phyloP scores from a whole-genome alignment of 2,329 filamentous ascomycete genomes.

The Davidsoniella virescens region DNA sequence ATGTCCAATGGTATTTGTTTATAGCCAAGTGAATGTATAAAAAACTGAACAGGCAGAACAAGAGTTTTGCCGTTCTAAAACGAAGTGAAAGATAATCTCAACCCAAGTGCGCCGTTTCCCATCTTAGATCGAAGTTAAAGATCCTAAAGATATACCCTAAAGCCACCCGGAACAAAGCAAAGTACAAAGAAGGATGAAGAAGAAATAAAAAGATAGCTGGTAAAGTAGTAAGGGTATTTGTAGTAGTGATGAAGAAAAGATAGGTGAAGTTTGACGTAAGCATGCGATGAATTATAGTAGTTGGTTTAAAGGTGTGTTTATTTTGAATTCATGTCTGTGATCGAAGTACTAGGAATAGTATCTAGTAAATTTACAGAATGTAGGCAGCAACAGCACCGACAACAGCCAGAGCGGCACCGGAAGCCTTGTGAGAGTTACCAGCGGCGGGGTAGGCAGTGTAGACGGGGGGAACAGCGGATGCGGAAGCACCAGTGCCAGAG shows the following conservation, averaged over 20 bases:
- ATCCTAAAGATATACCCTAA: not conserved
- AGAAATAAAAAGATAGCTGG: not conserved
- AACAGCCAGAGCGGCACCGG: slow-evolving; percentile 10
- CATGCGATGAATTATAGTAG: not conserved
- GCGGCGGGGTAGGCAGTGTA: slow-evolving; percentile 12
- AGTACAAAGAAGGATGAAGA: not conserved
- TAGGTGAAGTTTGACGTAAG: not conserved
- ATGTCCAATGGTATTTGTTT: not conserved
- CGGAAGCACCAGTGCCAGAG: not conserved
- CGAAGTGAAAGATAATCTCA: not conserved
- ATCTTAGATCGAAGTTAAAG: not conserved
- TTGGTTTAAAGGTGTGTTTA: not conserved
- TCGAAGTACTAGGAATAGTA: not conserved
- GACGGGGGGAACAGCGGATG: slow-evolving; percentile 3
- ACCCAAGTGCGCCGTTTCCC: slow-evolving; percentile 4
- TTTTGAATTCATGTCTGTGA: not conserved
- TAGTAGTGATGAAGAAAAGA: not conserved
- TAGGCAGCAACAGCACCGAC: slow-evolving; percentile 11
- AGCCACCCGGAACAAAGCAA: not conserved
- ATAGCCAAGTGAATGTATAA: not conserved
- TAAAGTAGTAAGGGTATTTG: not conserved
- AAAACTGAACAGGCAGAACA: not conserved
- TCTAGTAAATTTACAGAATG: slow-evolving; percentile 5
- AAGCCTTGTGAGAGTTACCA: slow-evolving; percentile 8
- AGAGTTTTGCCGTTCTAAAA: not conserved